These are phyloP conservation scores for Apiotrichum brassicae DNA, from an alignment of 1,284 basidiomycete genomes.

Conservation along the genomic window DNA sequence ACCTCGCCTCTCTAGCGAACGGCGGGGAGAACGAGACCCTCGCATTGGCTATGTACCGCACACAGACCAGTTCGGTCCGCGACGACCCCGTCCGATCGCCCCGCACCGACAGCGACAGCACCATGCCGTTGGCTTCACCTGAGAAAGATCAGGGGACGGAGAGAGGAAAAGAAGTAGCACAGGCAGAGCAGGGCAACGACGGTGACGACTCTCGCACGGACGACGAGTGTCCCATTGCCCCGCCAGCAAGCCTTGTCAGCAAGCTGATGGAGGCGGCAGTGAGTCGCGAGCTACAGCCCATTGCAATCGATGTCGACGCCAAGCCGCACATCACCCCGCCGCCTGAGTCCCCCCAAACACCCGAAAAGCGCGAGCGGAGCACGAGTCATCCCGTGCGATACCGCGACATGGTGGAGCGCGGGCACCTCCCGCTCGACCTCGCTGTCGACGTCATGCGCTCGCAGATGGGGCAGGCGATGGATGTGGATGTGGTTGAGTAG, in stretches of 20 bases:
- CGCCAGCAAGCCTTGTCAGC: background rate
- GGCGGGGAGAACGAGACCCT: constrained; percentile 1
- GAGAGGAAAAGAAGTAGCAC: no score
- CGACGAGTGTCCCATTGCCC: no score
- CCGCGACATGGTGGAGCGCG: background rate
- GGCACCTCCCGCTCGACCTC: background rate
- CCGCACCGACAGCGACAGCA: no score
- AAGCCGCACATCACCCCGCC: background rate
- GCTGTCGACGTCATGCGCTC: background rate
- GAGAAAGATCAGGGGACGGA: no score
- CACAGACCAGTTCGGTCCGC: constrained; percentile 12
- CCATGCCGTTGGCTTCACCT: no score
- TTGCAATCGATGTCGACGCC: background rate
- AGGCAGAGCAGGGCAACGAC: background rate
- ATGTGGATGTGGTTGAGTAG: background rate
- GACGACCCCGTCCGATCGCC: constrained; percentile 6
- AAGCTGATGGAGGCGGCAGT: constrained; percentile 12
- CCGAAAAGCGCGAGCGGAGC: background rate
- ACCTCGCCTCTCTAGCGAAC: constrained; percentile 16
- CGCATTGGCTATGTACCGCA: background rate
- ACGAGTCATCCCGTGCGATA: background rate
- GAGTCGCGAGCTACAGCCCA: constrained; percentile 7
- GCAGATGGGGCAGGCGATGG: background rate
- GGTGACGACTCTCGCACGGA: background rate
- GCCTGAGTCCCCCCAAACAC: background rate